phyloP scores from a whole-genome alignment of 108 stramenopile genomes.

The Parietichytrium sp. region DNA sequence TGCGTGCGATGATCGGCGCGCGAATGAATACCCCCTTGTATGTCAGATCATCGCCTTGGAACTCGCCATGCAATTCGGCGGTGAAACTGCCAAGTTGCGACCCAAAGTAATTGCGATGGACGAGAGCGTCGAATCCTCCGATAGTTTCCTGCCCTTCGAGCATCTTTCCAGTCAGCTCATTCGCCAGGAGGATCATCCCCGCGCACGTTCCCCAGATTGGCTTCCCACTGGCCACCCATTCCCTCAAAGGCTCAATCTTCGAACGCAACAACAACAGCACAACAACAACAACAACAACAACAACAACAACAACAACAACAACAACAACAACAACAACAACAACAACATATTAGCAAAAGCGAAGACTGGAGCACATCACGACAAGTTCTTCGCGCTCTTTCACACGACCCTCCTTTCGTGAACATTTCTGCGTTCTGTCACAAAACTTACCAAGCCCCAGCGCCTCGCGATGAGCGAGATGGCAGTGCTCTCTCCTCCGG shows the following conservation, averaged over 20 bases:
- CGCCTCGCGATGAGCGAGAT: constrained; percentile 73
- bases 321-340: no score
- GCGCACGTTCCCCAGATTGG: constrained; percentile 98
- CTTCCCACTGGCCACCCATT: constrained; percentile 62
- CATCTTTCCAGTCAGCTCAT: constrained; percentile 78
- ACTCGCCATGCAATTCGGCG: constrained; percentile 51
- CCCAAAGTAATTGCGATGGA: constrained; percentile 96
- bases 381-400: no score
- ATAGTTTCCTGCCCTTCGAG: constrained; percentile 88
- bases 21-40: constrained; percentile 80
- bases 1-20: constrained; percentile 89
- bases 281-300: no score
- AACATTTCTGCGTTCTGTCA: constrained; percentile 48
- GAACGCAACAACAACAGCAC: no score
- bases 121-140: constrained; percentile 87
- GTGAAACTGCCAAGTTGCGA: constrained; percentile 90
- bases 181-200: constrained; percentile 93
- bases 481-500: constrained; percentile 96
- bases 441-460: constrained; percentile 73
- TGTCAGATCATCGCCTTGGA: constrained; percentile 44
- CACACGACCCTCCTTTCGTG: no score
- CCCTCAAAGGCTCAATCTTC: constrained; percentile 68
- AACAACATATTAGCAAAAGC: no score
- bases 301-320: no score
- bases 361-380: no score